phyloP scores from a whole-genome alignment of 2,329 filamentous ascomycete species.

The Canariomyces notabilis region DNA sequence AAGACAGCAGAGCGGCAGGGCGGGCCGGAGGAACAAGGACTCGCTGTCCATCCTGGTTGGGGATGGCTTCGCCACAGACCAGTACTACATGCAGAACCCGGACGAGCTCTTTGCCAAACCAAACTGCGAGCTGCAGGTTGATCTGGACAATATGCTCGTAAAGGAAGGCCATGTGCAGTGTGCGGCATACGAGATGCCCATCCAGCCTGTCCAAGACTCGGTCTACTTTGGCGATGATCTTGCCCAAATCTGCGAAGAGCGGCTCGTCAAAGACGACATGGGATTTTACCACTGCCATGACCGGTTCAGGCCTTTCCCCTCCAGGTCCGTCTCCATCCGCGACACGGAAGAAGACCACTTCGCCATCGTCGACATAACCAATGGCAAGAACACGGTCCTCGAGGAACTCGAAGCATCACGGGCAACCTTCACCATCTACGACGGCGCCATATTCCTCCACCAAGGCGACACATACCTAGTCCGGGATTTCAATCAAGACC shows the following conservation, averaged over 20 bases:
- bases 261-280: conserved; percentile 66
- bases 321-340: conserved; percentile 77
- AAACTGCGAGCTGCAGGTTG: conserved; percentile 83
- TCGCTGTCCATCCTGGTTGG: conserved; percentile 86
- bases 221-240: conserved; percentile 76
- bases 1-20: conserved; percentile 88
- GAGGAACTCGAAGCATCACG: conserved; percentile 95
- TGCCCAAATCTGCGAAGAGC: conserved; percentile 63
- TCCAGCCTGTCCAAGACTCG: conserved; percentile 69
- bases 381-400: conserved; percentile 75
- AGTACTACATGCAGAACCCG: conserved; percentile 95
- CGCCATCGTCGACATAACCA: conserved; percentile 83
- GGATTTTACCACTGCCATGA: conserved; percentile 90
- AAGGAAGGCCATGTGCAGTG: conserved; percentile 94
- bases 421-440: conserved; percentile 94
- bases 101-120: conserved; percentile 89
- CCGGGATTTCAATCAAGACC: conserved; percentile 77
- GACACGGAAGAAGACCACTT: conserved; percentile 89
- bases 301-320: conserved; percentile 79
- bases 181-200: conserved; percentile 90
- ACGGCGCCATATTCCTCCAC: conserved; percentile 94
- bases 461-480: conserved; percentile 93
- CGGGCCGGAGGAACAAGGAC: conserved; percentile 87
- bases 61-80: conserved; percentile 84
- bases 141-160: conserved; percentile 86